Conservation (phyloP, 352 stramenopile genomes). For the Globisporangium sylvaticum region DNA sequence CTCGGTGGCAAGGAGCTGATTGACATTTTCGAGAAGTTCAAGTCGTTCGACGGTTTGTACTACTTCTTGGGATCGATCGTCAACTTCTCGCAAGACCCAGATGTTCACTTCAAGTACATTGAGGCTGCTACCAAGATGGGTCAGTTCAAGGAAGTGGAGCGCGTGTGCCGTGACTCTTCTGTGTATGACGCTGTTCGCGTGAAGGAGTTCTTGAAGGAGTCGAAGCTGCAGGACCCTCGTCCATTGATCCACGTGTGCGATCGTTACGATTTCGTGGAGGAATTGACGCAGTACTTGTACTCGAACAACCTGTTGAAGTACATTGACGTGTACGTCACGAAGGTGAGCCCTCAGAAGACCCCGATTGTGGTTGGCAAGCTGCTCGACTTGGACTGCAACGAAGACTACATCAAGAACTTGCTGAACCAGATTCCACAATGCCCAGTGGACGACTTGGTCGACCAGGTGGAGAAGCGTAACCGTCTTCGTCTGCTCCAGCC, state of each 20-base stretch:
- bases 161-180: constrained; percentile 99
- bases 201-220: constrained; percentile 99
- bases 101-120: constrained; percentile 99
- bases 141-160: constrained; percentile 99
- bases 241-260: constrained; percentile 99
- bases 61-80: constrained; percentile 99
- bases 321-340: constrained; percentile 99
- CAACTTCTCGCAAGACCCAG: constrained; percentile 96
- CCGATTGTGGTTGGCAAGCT: constrained; percentile 99
- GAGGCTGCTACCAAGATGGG: constrained; percentile 99
- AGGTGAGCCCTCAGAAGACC: constrained; percentile 97
- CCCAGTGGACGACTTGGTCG: constrained; percentile 97
- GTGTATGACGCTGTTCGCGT: constrained; percentile 99
- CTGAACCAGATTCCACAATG: constrained; percentile 96
- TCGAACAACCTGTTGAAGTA: constrained; percentile 99
- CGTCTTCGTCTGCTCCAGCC: constrained; percentile 97
- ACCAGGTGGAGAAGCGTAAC: constrained; percentile 99
- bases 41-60: constrained; percentile 97
- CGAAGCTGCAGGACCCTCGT: constrained; percentile 98
- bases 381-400: constrained; percentile 96
- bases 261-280: constrained; percentile 98
- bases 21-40: constrained; percentile 99
- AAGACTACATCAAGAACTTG: constrained; percentile 99
- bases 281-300: constrained; percentile 99
- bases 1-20: constrained; percentile 95